phyloP scores from a whole-genome alignment of 768 basidiomycete genomes.

The Pholiota conissans region DNA sequence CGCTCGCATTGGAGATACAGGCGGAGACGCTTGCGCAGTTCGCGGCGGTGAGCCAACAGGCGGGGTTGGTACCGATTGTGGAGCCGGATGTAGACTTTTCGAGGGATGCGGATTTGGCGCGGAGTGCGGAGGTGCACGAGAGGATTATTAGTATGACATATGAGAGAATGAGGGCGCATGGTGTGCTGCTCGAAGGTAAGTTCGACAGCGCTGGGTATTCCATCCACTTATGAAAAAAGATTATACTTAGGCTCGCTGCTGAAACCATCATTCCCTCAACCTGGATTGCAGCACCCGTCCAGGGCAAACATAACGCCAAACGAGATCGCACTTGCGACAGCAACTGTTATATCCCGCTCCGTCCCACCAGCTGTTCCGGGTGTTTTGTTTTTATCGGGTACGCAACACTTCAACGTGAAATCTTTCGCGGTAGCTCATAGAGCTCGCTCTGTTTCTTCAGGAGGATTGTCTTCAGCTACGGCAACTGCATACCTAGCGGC shows the following conservation, averaged over 20 bases:
- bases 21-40: constrained; percentile 49
- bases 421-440: not conserved
- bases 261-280: constrained; percentile 54
- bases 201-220: not conserved
- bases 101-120: constrained; percentile 43
- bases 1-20: constrained; percentile 41
- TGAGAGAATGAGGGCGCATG: constrained; percentile 42
- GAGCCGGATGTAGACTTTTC: constrained; percentile 54
- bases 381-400: constrained; percentile 50
- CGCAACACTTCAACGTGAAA: constrained; percentile 5
- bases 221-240: not conserved
- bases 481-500: constrained; percentile 42
- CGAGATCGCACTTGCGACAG: constrained; percentile 46
- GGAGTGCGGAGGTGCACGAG: constrained; percentile 47
- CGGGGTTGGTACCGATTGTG: constrained; percentile 51
- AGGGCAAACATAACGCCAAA: constrained; percentile 34
- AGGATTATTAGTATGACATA: constrained; percentile 46
- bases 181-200: constrained; percentile 50
- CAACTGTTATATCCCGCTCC: constrained; percentile 43
- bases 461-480: constrained; percentile 41
- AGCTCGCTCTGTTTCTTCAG: constrained; percentile 21
- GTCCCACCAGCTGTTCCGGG: constrained; percentile 48
- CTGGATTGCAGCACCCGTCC: constrained; percentile 42
- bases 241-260: constrained; percentile 41
- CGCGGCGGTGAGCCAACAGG: constrained; percentile 51